A percentile compares a stretch with the other conserved stretches of the same genome.
These are phyloP conservation scores for Helianthus annuus DNA, from an alignment of 129 eudicot genomes.

Conservation along the genomic window HanXRQr2.0-SUNRISE NC_035437.2:4824862-4825361, in stretches of 20 bases:
- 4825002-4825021: background rate
- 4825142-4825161: background rate
- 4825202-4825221: no score
- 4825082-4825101: slow-evolving; percentile 2
- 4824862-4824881: background rate
- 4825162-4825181: no score
- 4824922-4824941: background rate
- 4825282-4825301: no score
- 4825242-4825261: no score
- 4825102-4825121: background rate
- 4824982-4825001: background rate
- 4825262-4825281: no score
- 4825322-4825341: no score
- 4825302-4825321: no score
- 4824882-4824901: slow-evolving; percentile 11
- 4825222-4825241: no score
- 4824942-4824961: background rate
- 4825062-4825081: background rate
- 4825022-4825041: background rate
- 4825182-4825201: no score
- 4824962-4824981: slow-evolving; percentile 5
- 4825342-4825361: no score
- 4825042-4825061: background rate
- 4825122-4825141: background rate
- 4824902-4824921: background rate